phyloP scores from a whole-genome alignment of 768 basidiomycete genomes.

The Mycena filopes region DNA sequence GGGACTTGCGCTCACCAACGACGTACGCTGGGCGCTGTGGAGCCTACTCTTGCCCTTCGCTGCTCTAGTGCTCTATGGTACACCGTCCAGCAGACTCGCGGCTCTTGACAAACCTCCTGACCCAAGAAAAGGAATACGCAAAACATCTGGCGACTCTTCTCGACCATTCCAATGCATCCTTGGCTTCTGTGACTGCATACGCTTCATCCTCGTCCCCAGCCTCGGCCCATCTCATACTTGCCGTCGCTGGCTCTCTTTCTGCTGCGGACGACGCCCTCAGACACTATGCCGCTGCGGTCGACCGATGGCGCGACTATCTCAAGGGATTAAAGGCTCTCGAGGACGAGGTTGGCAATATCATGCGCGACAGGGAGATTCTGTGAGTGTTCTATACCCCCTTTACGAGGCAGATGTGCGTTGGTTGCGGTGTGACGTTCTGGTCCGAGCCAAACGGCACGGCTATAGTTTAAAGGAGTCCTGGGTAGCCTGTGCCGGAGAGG shows the following conservation, averaged over 20 bases:
- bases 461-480: no score
- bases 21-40: not conserved
- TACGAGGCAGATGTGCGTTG: not conserved
- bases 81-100: constrained; percentile 80
- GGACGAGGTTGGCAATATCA: constrained; percentile 75
- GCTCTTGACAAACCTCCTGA: constrained; percentile 73
- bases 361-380: constrained; percentile 86
- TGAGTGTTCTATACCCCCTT: constrained; percentile 51
- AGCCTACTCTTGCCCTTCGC: not conserved
- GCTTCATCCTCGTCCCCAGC: constrained; percentile 72
- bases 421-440: not conserved
- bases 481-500: no score
- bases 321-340: constrained; percentile 71
- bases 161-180: constrained; percentile 66
- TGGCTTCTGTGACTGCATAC: constrained; percentile 77
- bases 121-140: constrained; percentile 77
- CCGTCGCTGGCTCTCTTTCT: constrained; percentile 67
- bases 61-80: constrained; percentile 57
- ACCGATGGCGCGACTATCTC: constrained; percentile 73
- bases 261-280: constrained; percentile 76
- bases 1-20: constrained; percentile 5
- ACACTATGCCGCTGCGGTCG: constrained; percentile 67
- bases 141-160: constrained; percentile 69
- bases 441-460: no score
- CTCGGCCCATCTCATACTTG: constrained; percentile 62